Percentiles rank a stretch among this genome's conserved stretches.
phyloP scores from a whole-genome alignment of 2,329 filamentous ascomycete genomes.

The Scedosporium aurantiacum region DNA sequence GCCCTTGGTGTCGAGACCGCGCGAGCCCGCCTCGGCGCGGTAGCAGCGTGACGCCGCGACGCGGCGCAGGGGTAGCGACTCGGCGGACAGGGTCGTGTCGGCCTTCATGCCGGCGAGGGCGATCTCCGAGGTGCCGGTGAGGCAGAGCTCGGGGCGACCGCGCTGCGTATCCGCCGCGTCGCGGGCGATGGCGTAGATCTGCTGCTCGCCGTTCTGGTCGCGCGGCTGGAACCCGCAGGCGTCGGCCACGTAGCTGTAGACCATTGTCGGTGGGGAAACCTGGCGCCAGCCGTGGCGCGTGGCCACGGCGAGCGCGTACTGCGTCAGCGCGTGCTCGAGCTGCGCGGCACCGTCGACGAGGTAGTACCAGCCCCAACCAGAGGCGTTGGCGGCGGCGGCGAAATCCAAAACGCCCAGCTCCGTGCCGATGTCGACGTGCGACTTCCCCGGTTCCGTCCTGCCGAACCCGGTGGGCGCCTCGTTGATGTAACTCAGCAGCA shows the following conservation, averaged over 20 bases:
- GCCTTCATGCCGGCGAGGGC: constrained; percentile 87
- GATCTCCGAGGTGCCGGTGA: constrained; percentile 89
- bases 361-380: constrained; percentile 98
- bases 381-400: constrained; percentile 63
- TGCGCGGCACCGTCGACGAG: constrained; percentile 82
- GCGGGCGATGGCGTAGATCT: constrained; percentile 64
- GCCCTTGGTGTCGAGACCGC: constrained; percentile 85
- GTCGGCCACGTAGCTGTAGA: constrained; percentile 81
- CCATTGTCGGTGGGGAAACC: constrained; percentile 76
- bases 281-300: constrained; percentile 65
- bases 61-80: constrained; percentile 62
- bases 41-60: constrained; percentile 89
- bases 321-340: constrained; percentile 86
- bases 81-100: constrained; percentile 52
- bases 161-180: constrained; percentile 45
- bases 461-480: constrained; percentile 35
- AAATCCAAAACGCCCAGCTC: constrained; percentile 91
- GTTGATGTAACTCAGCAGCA: constrained; percentile 69
- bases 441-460: constrained; percentile 32
- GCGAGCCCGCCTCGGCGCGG: constrained; percentile 83
- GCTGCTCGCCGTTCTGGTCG: constrained; percentile 81
- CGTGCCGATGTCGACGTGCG: constrained; percentile 77
- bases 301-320: constrained; percentile 70
- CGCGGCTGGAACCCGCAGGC: constrained; percentile 93
- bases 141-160: constrained; percentile 57